A percentile compares a stretch with the other conserved stretches of the same genome.
Evolutionary conservation across 768 basidiomycete species (phyloP).

Genomic region (Pleurotus ostreatus): DNA sequence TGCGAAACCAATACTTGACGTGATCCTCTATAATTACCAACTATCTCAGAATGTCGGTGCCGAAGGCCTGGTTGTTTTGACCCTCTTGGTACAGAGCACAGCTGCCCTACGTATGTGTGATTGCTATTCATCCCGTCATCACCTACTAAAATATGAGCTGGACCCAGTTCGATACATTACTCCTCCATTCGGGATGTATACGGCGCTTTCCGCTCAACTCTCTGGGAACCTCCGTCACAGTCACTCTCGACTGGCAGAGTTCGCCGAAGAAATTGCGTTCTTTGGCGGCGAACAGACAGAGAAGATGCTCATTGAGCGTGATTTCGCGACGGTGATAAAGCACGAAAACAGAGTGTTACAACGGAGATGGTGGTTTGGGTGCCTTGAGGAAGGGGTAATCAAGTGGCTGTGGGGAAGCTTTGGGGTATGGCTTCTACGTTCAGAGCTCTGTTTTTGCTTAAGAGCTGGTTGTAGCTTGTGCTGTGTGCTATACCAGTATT

Average conservation of each 20-base stretch:
- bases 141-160: too few species aligned
- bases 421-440: conserved; percentile 45
- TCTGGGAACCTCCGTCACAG: conserved; percentile 88
- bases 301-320: conserved; percentile 86
- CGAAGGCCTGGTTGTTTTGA: conserved; percentile 82
- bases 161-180: conserved; percentile 79
- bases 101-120: conserved; percentile 69
- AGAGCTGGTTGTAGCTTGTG: conserved; percentile 46
- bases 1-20: conserved; percentile 90
- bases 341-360: conserved; percentile 81
- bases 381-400: conserved; percentile 91
- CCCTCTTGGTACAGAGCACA: conserved; percentile 78
- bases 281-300: conserved; percentile 86
- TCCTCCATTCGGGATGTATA: conserved; percentile 88
- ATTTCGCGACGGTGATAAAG: conserved; percentile 78
- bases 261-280: conserved; percentile 85
- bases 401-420: conserved; percentile 98
- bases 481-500: conserved; percentile 95
- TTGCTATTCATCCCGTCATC: background rate
- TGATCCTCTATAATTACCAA: conserved; percentile 94
- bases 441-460: conserved; percentile 5
- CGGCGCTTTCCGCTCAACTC: conserved; percentile 83
- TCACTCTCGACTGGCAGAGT: conserved; percentile 87
- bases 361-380: conserved; percentile 85
- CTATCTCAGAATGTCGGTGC: conserved; percentile 92